These are phyloP conservation scores for Plasmodium vinckei DNA, from an alignment of 169 alveolate species.

Conservation along the genomic window DNA sequence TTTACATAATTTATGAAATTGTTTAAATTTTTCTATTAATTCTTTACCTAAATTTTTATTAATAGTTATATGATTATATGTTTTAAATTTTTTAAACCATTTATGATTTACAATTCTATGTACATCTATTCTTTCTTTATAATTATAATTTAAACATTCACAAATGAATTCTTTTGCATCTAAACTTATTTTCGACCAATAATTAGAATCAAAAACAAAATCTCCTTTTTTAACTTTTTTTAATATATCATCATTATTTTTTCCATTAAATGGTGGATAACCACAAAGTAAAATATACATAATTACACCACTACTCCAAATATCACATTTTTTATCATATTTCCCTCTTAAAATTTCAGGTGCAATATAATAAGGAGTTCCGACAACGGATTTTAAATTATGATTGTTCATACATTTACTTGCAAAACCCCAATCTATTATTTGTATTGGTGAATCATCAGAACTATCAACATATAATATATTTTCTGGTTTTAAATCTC, in stretches of 20 bases:
- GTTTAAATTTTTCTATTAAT: conserved; percentile 88
- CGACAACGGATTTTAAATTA: conserved; percentile 90
- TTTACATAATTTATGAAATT: conserved; percentile 90
- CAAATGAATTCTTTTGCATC: conserved; percentile 92
- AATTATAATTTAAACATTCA: conserved; percentile 88
- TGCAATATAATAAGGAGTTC: conserved; percentile 97
- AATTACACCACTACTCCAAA: conserved; percentile 96
- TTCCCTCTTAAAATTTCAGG: conserved; percentile 95
- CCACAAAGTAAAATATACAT: conserved; percentile 87
- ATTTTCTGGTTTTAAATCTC: conserved; percentile 98
- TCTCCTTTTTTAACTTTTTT: conserved; percentile 89
- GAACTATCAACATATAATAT: conserved; percentile 90
- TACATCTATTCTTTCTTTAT: conserved; percentile 91
- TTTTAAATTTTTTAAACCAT: conserved; percentile 87
- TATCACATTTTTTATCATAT: conserved; percentile 95
- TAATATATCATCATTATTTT: conserved; percentile 90
- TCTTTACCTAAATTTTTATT: conserved; percentile 76
- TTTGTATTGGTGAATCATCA: conserved; percentile 91
- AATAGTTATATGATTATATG: conserved; percentile 16
- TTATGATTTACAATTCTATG: conserved; percentile 94
- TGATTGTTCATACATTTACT: conserved; percentile 91
- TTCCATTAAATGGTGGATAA: conserved; percentile 90
- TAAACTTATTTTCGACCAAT: conserved; percentile 91
- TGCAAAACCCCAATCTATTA: conserved; percentile 95
- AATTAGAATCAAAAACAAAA: conserved; percentile 89